These are phyloP conservation scores for Peribolospora baueri DNA, from an alignment of 768 basidiomycete species.

Conservation along the genomic window DNA sequence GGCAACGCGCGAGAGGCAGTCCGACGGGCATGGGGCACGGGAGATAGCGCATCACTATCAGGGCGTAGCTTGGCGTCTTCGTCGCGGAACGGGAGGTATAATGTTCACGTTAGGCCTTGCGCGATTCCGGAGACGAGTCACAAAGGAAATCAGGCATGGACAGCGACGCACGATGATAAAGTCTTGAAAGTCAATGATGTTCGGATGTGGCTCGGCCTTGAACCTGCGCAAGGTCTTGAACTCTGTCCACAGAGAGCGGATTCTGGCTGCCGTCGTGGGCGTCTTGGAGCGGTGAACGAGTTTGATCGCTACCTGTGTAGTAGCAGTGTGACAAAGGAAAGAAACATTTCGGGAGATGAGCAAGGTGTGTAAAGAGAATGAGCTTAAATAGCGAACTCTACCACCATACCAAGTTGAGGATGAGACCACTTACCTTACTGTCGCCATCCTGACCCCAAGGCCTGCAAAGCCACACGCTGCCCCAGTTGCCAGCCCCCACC, in stretches of 20 bases:
- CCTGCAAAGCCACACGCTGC: constrained; percentile 42
- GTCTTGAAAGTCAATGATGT: constrained; percentile 74
- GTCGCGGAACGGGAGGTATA: background rate
- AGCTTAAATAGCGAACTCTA: background rate
- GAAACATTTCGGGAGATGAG: constrained; percentile 20
- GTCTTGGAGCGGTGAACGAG: constrained; percentile 65
- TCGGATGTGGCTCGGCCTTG: constrained; percentile 64
- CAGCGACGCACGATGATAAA: constrained; percentile 39
- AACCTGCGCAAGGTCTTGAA: constrained; percentile 47
- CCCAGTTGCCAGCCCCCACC: constrained; percentile 87
- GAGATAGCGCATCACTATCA: constrained; percentile 44
- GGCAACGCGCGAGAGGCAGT: constrained; percentile 52
- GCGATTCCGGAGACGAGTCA: background rate
- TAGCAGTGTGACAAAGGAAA: constrained; percentile 19
- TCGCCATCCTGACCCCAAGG: background rate
- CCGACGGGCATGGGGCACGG: constrained; percentile 70
- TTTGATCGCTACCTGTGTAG: constrained; percentile 51
- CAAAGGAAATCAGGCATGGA: background rate
- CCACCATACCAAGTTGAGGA: background rate
- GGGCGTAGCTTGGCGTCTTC: constrained; percentile 7
- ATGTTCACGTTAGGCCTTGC: background rate
- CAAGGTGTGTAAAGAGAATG: constrained; percentile 34
- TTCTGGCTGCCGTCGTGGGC: constrained; percentile 64
- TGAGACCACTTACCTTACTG: too few species aligned
- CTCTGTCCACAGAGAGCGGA: constrained; percentile 46